Percentiles rank a stretch among this genome's conserved stretches.
phyloP scores from a whole-genome alignment of 2,329 filamentous ascomycete species.

The Claviceps pusilla region DNA sequence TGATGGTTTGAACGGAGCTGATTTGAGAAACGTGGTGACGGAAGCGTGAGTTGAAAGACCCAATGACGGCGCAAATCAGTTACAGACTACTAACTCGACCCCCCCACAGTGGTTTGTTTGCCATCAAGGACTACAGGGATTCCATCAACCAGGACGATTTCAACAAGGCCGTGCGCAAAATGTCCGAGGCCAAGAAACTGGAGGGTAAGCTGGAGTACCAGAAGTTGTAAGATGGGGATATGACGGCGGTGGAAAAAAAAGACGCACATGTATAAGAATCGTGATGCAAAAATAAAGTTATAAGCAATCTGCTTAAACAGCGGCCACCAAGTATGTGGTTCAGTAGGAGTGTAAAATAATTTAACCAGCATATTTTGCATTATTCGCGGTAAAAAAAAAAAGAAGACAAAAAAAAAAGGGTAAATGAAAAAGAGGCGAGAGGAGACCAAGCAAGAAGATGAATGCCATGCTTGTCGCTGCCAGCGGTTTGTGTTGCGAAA shows the following conservation, averaged over 20 bases:
- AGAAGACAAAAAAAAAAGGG: not conserved
- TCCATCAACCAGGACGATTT: slow-evolving; percentile 96
- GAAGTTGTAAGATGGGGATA: slow-evolving; percentile 50
- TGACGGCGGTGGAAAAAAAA: too few relatives aligned
- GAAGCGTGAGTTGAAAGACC: slow-evolving; percentile 65
- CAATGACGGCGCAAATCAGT: slow-evolving; percentile 1
- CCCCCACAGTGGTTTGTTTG: slow-evolving; percentile 63
- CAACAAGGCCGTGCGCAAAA: slow-evolving; percentile 97
- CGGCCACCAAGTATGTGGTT: not conserved
- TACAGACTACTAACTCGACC: not conserved
- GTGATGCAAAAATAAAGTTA: not conserved
- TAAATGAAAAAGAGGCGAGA: too few relatives aligned
- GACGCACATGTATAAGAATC: too few relatives aligned
- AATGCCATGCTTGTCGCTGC: too few relatives aligned
- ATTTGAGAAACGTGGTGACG: slow-evolving; percentile 93
- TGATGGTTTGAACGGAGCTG: slow-evolving; percentile 90
- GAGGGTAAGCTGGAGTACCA: slow-evolving; percentile 97
- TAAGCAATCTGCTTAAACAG: not conserved
- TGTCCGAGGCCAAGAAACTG: slow-evolving; percentile 93
- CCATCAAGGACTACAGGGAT: slow-evolving; percentile 96
- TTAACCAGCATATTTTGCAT: not conserved
- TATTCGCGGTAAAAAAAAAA: not conserved
- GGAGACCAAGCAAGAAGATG: not conserved
- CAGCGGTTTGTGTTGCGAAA: too few relatives aligned
- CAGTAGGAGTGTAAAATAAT: not conserved